Base-by-base conservation (phyloP, 257 asterid genomes). In the Solanum ossicruentum region DNA sequence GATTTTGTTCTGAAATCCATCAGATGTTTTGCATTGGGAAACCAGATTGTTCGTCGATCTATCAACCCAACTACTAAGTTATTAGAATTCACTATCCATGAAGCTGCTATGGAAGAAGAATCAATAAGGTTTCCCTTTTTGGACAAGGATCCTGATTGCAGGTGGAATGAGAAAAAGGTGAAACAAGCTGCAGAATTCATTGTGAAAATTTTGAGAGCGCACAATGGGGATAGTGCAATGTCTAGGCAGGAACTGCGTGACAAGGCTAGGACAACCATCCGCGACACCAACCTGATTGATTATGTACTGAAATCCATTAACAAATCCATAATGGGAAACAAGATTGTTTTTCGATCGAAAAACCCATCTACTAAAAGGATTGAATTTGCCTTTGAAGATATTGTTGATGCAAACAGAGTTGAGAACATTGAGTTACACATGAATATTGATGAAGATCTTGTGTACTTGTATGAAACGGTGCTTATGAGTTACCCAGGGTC, bases 1-100 rank as follows among this genome's bases (percentile, higher is more conserved):
- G 98, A 94, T 87, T 95, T 90, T 77, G 98, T 95, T 84, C 93
- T 94, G 17, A 95, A 94, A 80, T 94, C 96, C 12, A 89, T 95
- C 88, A 91, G 85, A 66, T 90, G 94, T 71, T 90, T 95, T 78
- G 84, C 84, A 12, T 70, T 91, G 83, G 95, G 91, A 51, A 88
- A 91, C 86, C 89, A 84, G 21, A 51, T 92, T 69, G 85, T 95
- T 80, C 84, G 93, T 23, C 95, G 98, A 23, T 80, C 89, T 0
- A 79, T 86, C 71, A 91, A 91, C 87, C 90, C 93, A 26, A 80
- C 83, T 15, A 86, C 95, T 20, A 89, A 87, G 66, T 87, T 87
- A 73, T 78, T 91, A 11, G 95, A 93, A 63, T 95, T 92, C 89
- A 87, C 86, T 78, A 90, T 94, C 61, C 86, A 84, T 49, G 89